Evolutionary conservation across 2,329 filamentous ascomycete species (phyloP).

Genomic region (Rhynchosporium agropyri): DNA sequence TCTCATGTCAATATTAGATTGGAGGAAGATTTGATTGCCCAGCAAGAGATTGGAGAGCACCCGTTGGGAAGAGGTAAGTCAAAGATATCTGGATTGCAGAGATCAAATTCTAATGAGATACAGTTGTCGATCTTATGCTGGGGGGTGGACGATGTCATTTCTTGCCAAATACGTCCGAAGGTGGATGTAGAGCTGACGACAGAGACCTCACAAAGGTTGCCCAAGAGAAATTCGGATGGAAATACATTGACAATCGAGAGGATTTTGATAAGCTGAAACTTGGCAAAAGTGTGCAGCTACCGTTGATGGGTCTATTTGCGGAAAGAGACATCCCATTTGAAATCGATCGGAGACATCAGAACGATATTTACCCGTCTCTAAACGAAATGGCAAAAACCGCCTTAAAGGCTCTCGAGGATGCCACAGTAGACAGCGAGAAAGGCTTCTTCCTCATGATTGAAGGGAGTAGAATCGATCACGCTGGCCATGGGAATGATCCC

Average conservation of each 20-base stretch:
- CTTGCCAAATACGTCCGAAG: constrained; percentile 75
- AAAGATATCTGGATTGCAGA: background rate
- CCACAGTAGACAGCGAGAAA: constrained; percentile 80
- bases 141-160: constrained; percentile 95
- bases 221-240: constrained; percentile 75
- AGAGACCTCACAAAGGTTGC: constrained; percentile 76
- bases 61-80: constrained; percentile 66
- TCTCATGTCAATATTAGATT: constrained; percentile 78
- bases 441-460: constrained; percentile 99
- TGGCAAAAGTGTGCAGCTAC: constrained; percentile 71
- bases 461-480: constrained; percentile 93
- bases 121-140: constrained; percentile 85
- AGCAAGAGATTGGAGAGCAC: constrained; percentile 88
- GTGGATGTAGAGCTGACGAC: constrained; percentile 80
- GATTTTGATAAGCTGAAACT: constrained; percentile 75
- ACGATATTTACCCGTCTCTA: constrained; percentile 81
- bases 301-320: constrained; percentile 85
- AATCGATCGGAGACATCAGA: constrained; percentile 80
- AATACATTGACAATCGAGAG: constrained; percentile 70
- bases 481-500: constrained; percentile 83
- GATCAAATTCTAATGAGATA: background rate
- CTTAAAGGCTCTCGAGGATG: constrained; percentile 75
- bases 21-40: constrained; percentile 88
- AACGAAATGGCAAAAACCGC: constrained; percentile 90
- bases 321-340: constrained; percentile 85